phyloP scores from a whole-genome alignment of 331 rosid genomes.

The Malus hybrid region DNA sequence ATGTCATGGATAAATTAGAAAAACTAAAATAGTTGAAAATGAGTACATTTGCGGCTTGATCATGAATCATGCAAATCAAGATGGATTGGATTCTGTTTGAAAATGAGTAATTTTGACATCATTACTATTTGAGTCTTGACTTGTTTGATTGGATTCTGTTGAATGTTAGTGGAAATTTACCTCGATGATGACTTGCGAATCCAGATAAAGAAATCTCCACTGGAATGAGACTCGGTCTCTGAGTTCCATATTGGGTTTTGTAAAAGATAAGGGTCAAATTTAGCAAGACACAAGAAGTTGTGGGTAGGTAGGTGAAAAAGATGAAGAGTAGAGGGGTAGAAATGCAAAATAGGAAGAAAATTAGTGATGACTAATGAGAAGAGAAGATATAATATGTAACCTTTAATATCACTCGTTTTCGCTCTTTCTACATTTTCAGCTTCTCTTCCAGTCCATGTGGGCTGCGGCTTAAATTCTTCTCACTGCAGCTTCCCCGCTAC shows the following conservation, averaged over 20 bases:
- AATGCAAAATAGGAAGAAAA: not conserved
- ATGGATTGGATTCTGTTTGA: too few relatives aligned
- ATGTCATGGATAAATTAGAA: too few relatives aligned
- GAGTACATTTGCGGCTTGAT: too few relatives aligned
- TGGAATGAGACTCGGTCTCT: not conserved
- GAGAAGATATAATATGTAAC: not conserved
- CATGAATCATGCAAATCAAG: too few relatives aligned
- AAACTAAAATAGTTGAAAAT: too few relatives aligned
- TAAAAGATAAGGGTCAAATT: not conserved
- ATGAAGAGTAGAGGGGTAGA: not conserved
- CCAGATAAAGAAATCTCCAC: not conserved
- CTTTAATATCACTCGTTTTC: constrained; percentile 48
- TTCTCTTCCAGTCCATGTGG: constrained; percentile 39
- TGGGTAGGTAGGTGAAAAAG: not conserved
- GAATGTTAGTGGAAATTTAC: too few relatives aligned
- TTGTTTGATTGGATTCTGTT: too few relatives aligned
- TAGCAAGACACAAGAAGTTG: not conserved
- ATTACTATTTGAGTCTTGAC: too few relatives aligned
- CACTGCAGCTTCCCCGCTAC: constrained; percentile 40
- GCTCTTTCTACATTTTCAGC: constrained; percentile 14
- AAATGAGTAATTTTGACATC: too few relatives aligned
- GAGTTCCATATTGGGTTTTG: not conserved
- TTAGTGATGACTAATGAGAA: too few relatives aligned
- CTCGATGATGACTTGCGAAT: not conserved
- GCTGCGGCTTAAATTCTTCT: constrained; percentile 14